Conservation (phyloP, 164 flowering plant species). For the Magnolia changhungtana region DNA sequence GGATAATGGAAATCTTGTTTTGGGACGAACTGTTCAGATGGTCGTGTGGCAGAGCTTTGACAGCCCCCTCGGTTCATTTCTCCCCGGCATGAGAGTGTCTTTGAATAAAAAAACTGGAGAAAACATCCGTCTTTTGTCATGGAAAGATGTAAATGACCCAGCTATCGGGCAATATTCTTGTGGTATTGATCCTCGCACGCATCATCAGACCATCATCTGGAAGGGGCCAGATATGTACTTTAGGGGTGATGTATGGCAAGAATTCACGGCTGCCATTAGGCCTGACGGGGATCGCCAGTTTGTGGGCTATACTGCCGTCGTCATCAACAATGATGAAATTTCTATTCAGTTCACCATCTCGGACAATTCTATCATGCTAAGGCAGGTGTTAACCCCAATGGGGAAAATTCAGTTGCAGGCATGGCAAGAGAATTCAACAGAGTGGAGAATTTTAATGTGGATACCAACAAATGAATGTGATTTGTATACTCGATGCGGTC, state of each 20-base stretch:
- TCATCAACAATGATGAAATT: neutral
- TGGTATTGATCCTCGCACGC: neutral
- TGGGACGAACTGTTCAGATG: neutral
- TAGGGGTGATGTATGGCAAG: constrained; percentile 8
- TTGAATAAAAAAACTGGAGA: neutral
- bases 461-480: constrained; percentile 2
- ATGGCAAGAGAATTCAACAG: neutral
- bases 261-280: constrained; percentile 13
- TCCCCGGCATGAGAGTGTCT: neutral
- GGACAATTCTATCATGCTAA: neutral
- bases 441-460: constrained; percentile 2
- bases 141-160: neutral
- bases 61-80: neutral
- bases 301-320: neutral
- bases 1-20: constrained; percentile 11
- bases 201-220: neutral
- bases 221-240: neutral
- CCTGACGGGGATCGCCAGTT: constrained; percentile 20
- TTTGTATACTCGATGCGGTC: constrained; percentile 14
- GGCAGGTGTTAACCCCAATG: neutral
- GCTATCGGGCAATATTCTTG: neutral
- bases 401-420: neutral
- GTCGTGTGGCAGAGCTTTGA: constrained; percentile 13
- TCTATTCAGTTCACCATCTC: neutral
- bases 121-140: neutral